Conservation (phyloP, 768 basidiomycete genomes). For the Termitomyces sp. region DNA sequence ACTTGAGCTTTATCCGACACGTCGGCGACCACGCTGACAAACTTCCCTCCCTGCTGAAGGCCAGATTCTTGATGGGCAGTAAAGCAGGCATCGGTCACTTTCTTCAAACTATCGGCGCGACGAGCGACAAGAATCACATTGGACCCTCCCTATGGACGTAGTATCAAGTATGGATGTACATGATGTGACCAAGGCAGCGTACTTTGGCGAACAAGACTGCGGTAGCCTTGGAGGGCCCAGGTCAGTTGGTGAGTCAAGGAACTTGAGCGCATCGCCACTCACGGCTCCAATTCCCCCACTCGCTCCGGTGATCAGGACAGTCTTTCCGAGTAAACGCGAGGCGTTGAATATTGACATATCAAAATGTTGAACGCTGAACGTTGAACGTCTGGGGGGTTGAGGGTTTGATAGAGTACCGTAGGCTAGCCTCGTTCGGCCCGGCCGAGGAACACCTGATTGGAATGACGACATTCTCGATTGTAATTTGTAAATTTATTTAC, state of each 20-base stretch:
- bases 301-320: conserved; percentile 86
- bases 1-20: conserved; percentile 76
- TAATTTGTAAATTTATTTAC: background rate
- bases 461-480: background rate
- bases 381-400: background rate
- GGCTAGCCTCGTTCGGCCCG: too few species aligned
- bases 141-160: conserved; percentile 61
- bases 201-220: conserved; percentile 90
- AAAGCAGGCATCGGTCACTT: conserved; percentile 64
- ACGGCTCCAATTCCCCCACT: conserved; percentile 90
- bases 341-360: conserved; percentile 80
- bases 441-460: conserved; percentile 3
- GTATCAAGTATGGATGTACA: background rate
- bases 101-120: conserved; percentile 65
- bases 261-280: conserved; percentile 23
- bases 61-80: conserved; percentile 73
- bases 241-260: background rate
- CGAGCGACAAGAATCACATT: conserved; percentile 86
- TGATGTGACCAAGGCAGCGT: conserved; percentile 5
- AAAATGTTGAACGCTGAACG: background rate
- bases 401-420: too few species aligned
- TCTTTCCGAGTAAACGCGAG: conserved; percentile 77
- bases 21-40: conserved; percentile 71
- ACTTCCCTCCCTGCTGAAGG: conserved; percentile 71
- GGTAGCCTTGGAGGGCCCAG: conserved; percentile 59